Conservation (phyloP, 352 stramenopile genomes). For the Globisporangium polare region DNA sequence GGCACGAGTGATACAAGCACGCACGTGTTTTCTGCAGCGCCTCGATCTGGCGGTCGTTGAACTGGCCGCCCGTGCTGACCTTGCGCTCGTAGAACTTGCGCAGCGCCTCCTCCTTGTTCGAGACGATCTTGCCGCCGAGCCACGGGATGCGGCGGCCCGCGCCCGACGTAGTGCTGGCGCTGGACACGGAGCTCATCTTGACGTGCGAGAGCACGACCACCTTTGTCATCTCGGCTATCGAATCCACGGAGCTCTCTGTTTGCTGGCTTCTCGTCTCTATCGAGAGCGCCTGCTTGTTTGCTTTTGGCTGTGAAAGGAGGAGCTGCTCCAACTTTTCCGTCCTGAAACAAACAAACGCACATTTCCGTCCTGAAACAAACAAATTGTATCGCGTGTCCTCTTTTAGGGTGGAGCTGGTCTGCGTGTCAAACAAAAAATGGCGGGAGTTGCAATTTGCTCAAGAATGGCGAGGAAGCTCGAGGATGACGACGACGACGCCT, state of each 20-base stretch:
- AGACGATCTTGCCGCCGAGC: conserved; percentile 76
- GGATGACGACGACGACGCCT: not conserved
- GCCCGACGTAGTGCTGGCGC: conserved; percentile 14
- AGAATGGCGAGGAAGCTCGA: conserved; percentile 6
- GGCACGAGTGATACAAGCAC: conserved; percentile 7
- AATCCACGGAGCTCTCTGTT: not conserved
- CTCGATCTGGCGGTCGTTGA: conserved; percentile 45
- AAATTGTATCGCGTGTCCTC: no score
- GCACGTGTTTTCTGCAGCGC: conserved; percentile 43
- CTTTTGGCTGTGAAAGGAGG: no score
- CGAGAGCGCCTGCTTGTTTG: not conserved
- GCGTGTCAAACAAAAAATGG: no score
- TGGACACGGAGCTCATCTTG: conserved; percentile 41
- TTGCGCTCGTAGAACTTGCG: conserved; percentile 86
- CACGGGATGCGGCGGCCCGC: conserved; percentile 52
- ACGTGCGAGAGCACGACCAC: conserved; percentile 69
- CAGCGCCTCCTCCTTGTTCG: conserved; percentile 84
- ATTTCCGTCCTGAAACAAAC: no score
- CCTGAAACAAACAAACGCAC: no score
- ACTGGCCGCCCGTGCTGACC: conserved; percentile 34
- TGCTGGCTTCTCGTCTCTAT: not conserved
- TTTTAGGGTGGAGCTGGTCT: no score
- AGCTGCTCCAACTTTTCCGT: no score
- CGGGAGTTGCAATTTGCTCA: no score
- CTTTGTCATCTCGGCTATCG: conserved; percentile 14